Evolutionary conservation across 2,329 filamentous ascomycete genomes (phyloP).

Genomic region (Harringtonia aguacate): DNA sequence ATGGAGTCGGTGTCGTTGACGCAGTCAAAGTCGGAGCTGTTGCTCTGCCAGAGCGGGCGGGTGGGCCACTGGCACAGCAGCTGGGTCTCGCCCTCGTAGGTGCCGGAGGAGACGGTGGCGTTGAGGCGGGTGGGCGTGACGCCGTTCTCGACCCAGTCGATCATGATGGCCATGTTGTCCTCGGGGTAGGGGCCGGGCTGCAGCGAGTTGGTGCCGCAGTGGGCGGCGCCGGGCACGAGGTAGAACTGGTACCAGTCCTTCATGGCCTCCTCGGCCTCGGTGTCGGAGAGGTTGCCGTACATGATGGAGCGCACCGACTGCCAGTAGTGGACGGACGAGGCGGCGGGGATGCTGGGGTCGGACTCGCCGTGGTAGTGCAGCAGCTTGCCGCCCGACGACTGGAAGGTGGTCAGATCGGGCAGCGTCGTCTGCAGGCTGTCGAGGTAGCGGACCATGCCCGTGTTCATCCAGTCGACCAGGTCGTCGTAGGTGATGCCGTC

Average conservation of each 20-base stretch:
- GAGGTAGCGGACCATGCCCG: conserved; percentile 34
- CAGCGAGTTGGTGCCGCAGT: conserved; percentile 31
- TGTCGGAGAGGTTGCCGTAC: conserved; percentile 13
- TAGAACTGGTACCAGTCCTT: conserved; percentile 20
- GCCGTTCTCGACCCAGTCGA: conserved; percentile 40
- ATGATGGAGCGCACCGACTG: conserved; percentile 39
- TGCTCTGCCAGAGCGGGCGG: conserved; percentile 26
- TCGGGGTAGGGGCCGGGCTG: conserved; percentile 31
- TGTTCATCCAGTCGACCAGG: conserved; percentile 35
- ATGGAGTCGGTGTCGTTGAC: background rate
- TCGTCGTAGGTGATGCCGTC: conserved; percentile 41
- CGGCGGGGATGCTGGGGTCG: conserved; percentile 35
- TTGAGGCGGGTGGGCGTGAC: conserved; percentile 31
- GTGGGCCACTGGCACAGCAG: conserved; percentile 31
- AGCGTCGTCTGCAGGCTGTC: conserved; percentile 32
- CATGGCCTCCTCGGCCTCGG: conserved; percentile 24
- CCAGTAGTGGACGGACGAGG: conserved; percentile 26
- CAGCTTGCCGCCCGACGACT: conserved; percentile 34
- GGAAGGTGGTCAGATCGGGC: conserved; percentile 34
- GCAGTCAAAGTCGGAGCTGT: too few species aligned
- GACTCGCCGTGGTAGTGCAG: conserved; percentile 42
- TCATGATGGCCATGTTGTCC: conserved; percentile 11
- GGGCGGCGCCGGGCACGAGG: conserved; percentile 38
- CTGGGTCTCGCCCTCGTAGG: conserved; percentile 20
- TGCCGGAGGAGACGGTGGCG: conserved; percentile 4